Evolutionary conservation across 2,329 filamentous ascomycete species (phyloP).

Genomic region (Nigrospora sphaerica): DNA sequence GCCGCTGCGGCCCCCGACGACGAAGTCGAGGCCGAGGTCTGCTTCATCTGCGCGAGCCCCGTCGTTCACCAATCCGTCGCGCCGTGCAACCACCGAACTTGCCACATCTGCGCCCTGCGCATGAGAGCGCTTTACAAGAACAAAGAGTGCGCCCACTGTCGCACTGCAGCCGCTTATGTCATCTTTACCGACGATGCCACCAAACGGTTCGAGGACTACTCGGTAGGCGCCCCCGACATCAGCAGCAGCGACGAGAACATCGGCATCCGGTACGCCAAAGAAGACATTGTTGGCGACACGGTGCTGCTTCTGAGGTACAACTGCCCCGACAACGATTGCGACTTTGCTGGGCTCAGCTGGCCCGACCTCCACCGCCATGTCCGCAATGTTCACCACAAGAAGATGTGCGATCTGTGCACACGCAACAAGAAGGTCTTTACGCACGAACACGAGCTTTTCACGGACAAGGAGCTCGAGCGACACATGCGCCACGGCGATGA

Average conservation of each 20-base stretch:
- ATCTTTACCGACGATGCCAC: conserved; percentile 83
- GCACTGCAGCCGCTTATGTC: conserved; percentile 71
- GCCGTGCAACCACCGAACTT: conserved; percentile 93
- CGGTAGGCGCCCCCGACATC: conserved; percentile 52
- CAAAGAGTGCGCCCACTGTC: conserved; percentile 92
- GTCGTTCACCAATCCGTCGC: conserved; percentile 83
- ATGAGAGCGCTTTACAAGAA: conserved; percentile 93
- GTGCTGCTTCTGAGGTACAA: conserved; percentile 86
- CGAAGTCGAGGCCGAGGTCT: conserved; percentile 68
- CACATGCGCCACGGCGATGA: conserved; percentile 92
- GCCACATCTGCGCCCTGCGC: conserved; percentile 88
- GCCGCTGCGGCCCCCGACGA: conserved; percentile 36
- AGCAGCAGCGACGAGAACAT: conserved; percentile 75
- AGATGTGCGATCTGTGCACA: conserved; percentile 45
- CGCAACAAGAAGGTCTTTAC: conserved; percentile 97
- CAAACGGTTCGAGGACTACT: conserved; percentile 83
- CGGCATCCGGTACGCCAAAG: conserved; percentile 84
- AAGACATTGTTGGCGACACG: conserved; percentile 87
- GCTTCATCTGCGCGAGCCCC: conserved; percentile 94
- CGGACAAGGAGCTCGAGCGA: conserved; percentile 68
- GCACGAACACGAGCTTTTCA: conserved; percentile 92
- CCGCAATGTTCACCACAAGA: conserved; percentile 71
- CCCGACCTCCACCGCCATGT: conserved; percentile 77
- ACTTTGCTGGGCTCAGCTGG: conserved; percentile 68
- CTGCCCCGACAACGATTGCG: conserved; percentile 74